Base-by-base conservation (phyloP, 2,329 filamentous ascomycete genomes). In the Coniochaeta prunicola region DNA sequence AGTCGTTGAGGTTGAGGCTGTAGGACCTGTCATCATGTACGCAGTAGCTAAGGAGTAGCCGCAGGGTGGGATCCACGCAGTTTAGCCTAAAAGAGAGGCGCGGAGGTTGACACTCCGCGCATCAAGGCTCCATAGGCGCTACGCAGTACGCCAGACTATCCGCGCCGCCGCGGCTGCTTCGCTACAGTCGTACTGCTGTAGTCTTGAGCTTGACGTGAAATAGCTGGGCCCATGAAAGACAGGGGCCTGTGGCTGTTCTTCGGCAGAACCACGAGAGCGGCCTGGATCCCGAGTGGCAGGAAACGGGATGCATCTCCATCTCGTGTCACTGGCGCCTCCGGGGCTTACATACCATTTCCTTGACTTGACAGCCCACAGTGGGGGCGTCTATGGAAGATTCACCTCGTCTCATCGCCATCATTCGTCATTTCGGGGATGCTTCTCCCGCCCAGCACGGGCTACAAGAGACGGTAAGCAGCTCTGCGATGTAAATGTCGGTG, bases 351-450 rank as follows among this genome's bases (percentile, higher is more conserved):
- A 50, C 45, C 45, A n/a, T n/a, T n/a, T n/a, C n/a, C 36, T 17
- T 40, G 36, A 17, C 45, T 17, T 50, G 45, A 50, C 45, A 50
- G 17, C 53, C 53, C 53, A n/a, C 53, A 15, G 53, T 54, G 53
- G 53, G 33, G 45, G 30, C 21, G 9, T 17, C 30, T n/a, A 9
- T 30, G 17, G 48, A 13, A 6, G 30, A 8, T 13, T 31, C 28
- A 2, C 15, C 26, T 26, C 8, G 26, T 33, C 50, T 53, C 17
- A 17, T n/a, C 48, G 21, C 5, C 12, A 53, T 57, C 59, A 63
- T 65, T 62, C 60, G 60, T 59, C 59, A 40, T 56, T 50, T 64
- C 64, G 64, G 64, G 33, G 58, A 30, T 42, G 45, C 50, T 60
- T 61, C 57, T 59, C 64, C 64, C 64, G 64, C 58, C 45, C 53